These are phyloP conservation scores for Arxiozyma heterogenica DNA, from an alignment of 1,139 yeast species.

Conservation along the genomic window DNA sequence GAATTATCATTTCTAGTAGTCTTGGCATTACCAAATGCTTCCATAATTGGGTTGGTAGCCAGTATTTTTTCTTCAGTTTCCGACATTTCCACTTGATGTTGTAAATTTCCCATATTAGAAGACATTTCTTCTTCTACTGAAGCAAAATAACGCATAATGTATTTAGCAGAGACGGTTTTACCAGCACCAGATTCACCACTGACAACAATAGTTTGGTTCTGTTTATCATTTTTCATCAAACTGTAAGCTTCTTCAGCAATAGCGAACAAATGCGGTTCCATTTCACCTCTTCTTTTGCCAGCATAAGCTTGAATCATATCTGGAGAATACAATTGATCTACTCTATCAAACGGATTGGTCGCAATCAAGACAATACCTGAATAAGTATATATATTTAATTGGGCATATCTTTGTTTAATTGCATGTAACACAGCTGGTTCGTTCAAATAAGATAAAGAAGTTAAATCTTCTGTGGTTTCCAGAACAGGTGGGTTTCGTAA, in stretches of 20 bases:
- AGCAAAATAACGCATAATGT: slow-evolving; percentile 96
- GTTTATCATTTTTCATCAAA: slow-evolving; percentile 79
- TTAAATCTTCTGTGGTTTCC: slow-evolving; percentile 78
- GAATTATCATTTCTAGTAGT: slow-evolving; percentile 97
- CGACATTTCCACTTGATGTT: slow-evolving; percentile 62
- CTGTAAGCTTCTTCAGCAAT: slow-evolving; percentile 97
- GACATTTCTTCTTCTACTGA: slow-evolving; percentile 59
- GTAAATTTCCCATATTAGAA: slow-evolving; percentile 30
- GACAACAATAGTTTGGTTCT: slow-evolving; percentile 94
- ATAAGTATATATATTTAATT: slow-evolving; percentile 87
- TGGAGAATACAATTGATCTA: slow-evolving; percentile 83
- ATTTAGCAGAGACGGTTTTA: slow-evolving; percentile 94
- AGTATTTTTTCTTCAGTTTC: slow-evolving; percentile 90
- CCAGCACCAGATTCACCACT: slow-evolving; percentile 99
- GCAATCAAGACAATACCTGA: slow-evolving; percentile 98
- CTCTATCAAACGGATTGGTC: slow-evolving; percentile 90
- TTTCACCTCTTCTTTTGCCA: slow-evolving; percentile 85
- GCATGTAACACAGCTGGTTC: slow-evolving; percentile 97
- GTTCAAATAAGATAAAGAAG: slow-evolving; percentile 83
- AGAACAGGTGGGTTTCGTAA: slow-evolving; percentile 88
- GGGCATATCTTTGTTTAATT: slow-evolving; percentile 81
- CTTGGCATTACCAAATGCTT: slow-evolving; percentile 97
- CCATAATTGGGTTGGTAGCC: slow-evolving; percentile 98
- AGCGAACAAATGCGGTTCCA: slow-evolving; percentile 95
- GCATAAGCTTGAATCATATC: slow-evolving; percentile 97